Base-by-base conservation (phyloP, 2,329 filamentous ascomycete species). In the Dactylellina drechsleri region DNA sequence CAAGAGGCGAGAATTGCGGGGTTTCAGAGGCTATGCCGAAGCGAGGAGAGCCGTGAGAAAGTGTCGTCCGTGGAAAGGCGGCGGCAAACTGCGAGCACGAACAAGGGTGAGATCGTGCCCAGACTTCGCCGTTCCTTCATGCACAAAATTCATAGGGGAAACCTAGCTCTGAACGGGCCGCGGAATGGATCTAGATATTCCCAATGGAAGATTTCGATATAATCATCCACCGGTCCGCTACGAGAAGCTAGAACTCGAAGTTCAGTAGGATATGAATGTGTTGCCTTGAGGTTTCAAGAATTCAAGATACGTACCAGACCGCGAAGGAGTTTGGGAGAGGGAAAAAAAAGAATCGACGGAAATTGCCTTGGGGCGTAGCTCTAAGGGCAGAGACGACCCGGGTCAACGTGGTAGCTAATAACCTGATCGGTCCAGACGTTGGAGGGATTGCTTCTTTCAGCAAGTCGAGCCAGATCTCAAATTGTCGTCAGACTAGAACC, bases 1-100 rank as follows among this genome's bases (percentile, higher is more conserved):
- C 16, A 54, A 67, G 66, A 70, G 71, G 71, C 71, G 70, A 75
- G 64, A 68, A 75, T 75, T 75, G 71, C 71, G 71, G 71, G 71
- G 71, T 75, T 75, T 75, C 64, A 75, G 71, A 75, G 71, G 64
- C 64, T 75, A 75, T 68, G 71, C 71, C 71, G 50, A 75, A 75
- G 71, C 71, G 71, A 75, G 71, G 64, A 68, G 61, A 64, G 64
- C 67, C 61, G 64, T 50, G 64, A 75, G 70, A 73, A 67, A 62
- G 71, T 75, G 68, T 75, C 71, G 71, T 75, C 64, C 71, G 71
- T 75, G 71, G 64, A 60, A 68, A 60, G 49, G 64, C 68, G 71
- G 71, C 64, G 64, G 58, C 45, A 64, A 58, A 66, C 62, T 59
- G 52, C 36, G 49, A 68, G 52, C 31, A 68, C 64, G 43, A 75